Evolutionary conservation across 2,329 filamentous ascomycete genomes (phyloP).

Genomic region (Aureobasidium sp.): DNA sequence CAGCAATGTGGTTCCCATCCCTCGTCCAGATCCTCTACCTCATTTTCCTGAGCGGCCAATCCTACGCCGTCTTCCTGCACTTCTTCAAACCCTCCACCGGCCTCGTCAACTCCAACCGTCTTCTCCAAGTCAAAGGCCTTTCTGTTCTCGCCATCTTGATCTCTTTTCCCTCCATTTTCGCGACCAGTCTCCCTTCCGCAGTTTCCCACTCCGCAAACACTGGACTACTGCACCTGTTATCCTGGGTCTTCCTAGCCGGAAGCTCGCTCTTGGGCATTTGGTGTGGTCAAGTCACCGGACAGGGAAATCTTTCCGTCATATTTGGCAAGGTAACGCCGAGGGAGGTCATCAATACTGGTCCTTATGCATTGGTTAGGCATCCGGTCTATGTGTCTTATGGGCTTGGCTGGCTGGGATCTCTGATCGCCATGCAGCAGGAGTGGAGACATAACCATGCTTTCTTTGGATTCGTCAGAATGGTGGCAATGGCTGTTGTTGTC

Average conservation of each 20-base stretch:
- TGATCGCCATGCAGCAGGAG: constrained; percentile 1
- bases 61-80: constrained; percentile 11
- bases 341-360: constrained; percentile 5
- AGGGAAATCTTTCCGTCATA: constrained; percentile 2
- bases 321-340: constrained; percentile 9
- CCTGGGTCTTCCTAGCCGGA: not conserved
- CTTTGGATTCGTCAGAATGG: not conserved
- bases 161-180: constrained; percentile 9
- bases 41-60: constrained; percentile 1
- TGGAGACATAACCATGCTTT: not conserved
- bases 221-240: not conserved
- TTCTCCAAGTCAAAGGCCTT: constrained; percentile 5
- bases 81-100: constrained; percentile 9
- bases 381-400: constrained; percentile 3
- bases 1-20: constrained; percentile 5
- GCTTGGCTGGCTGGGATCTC: constrained; percentile 3
- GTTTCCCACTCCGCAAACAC: not conserved
- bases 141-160: not conserved
- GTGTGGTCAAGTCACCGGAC: not conserved
- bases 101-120: not conserved
- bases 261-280: not conserved
- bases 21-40: constrained; percentile 13
- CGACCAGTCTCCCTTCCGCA: not conserved
- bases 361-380: constrained; percentile 11
- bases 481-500: not conserved